These are phyloP conservation scores for Termitomyces sp. DNA, from an alignment of 768 basidiomycete genomes.

Conservation along the genomic window DNA sequence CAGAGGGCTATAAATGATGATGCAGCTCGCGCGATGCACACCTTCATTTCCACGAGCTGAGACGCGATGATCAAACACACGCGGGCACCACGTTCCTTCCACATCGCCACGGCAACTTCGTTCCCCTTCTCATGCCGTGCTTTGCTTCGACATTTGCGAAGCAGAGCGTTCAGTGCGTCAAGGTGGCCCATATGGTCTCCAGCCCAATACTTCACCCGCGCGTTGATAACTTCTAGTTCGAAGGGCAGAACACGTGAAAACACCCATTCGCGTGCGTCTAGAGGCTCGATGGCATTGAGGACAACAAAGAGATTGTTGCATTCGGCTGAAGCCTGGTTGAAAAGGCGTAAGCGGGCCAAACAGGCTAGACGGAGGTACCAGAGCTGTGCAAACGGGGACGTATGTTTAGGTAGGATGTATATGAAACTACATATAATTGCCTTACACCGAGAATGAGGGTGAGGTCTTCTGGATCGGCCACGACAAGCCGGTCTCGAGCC, in stretches of 20 bases:
- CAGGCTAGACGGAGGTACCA: constrained; percentile 84
- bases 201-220: constrained; percentile 78
- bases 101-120: constrained; percentile 54
- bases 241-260: constrained; percentile 61
- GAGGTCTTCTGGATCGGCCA: constrained; percentile 68
- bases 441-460: constrained; percentile 65
- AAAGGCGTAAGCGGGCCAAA: constrained; percentile 77
- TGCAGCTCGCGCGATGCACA: constrained; percentile 22
- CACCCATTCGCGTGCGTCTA: constrained; percentile 53
- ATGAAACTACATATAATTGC: constrained; percentile 1
- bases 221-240: constrained; percentile 67
- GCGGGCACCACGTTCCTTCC: constrained; percentile 78
- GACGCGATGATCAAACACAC: constrained; percentile 79
- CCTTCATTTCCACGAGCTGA: constrained; percentile 85
- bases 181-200: constrained; percentile 80
- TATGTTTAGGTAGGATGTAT: neutral
- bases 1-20: neutral
- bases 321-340: constrained; percentile 85
- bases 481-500: constrained; percentile 77
- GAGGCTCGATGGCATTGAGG: constrained; percentile 56
- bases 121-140: constrained; percentile 42
- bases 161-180: constrained; percentile 65
- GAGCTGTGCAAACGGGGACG: constrained; percentile 41
- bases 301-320: constrained; percentile 77
- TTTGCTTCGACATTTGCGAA: constrained; percentile 58